Conservation (phyloP, 2,329 filamentous ascomycete species). For the Microdochium trichocladiopsis region DNA sequence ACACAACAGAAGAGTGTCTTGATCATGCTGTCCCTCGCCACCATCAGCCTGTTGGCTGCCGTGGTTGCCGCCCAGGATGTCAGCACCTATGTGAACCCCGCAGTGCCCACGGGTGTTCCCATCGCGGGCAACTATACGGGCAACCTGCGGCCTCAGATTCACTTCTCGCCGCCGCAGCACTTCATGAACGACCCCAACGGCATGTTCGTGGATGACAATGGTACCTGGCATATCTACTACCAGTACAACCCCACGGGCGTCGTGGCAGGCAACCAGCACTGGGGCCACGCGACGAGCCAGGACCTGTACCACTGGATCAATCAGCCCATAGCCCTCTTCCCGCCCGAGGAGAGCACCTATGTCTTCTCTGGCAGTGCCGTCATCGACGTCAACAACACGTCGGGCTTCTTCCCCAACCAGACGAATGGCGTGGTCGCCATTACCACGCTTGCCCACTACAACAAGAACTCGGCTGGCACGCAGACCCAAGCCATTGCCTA, state of each 20-base stretch:
- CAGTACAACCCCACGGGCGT: conserved; percentile 31
- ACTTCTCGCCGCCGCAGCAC: conserved; percentile 44
- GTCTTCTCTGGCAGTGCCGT: conserved; percentile 51
- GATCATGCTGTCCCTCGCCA: neutral
- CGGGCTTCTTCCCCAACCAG: conserved; percentile 56
- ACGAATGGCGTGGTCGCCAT: conserved; percentile 57
- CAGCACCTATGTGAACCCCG: conserved; percentile 16
- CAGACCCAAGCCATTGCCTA: conserved; percentile 57
- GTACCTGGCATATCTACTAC: conserved; percentile 58
- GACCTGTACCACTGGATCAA: conserved; percentile 61
- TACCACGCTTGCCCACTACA: conserved; percentile 31
- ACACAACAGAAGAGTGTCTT: no score
- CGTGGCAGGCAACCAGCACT: conserved; percentile 37
- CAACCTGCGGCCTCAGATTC: conserved; percentile 40
- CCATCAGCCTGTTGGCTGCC: conserved; percentile 4
- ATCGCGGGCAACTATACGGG: conserved; percentile 19
- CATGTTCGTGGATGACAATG: conserved; percentile 49
- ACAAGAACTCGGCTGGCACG: conserved; percentile 25
- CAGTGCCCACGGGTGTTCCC: conserved; percentile 17
- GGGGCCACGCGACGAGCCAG: conserved; percentile 57
- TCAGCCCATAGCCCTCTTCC: conserved; percentile 54
- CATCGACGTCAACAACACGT: conserved; percentile 56
- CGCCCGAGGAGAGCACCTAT: conserved; percentile 31
- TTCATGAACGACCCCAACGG: conserved; percentile 61
- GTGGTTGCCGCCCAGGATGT: conserved; percentile 1